A percentile compares a stretch with the other conserved stretches of the same genome.
These are phyloP conservation scores for Cyberlindnera petersonii DNA, from an alignment of 805 yeast genomes.

Conservation along the genomic window DNA sequence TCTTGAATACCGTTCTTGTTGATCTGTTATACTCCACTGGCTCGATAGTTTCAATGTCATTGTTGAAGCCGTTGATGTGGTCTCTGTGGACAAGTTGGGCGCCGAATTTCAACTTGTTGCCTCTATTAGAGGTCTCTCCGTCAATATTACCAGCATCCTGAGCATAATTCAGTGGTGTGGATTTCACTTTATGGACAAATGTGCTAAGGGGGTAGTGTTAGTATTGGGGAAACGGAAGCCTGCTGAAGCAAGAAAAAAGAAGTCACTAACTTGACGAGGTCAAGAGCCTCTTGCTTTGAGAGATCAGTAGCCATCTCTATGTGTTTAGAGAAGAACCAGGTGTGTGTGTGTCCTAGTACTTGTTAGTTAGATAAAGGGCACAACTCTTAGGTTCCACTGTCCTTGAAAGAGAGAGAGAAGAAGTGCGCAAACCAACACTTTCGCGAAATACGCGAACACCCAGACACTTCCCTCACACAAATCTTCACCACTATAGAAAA, in stretches of 20 bases:
- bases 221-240: too few relatives aligned
- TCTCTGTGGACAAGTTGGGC: slow-evolving; percentile 45
- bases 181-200: slow-evolving; percentile 19
- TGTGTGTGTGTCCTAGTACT: too few relatives aligned
- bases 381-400: too few relatives aligned
- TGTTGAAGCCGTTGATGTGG: slow-evolving; percentile 34
- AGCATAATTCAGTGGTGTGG: background rate
- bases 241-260: background rate
- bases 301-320: slow-evolving; percentile 6
- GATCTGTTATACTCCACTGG: slow-evolving; percentile 29
- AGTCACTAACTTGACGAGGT: slow-evolving; percentile 15
- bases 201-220: slow-evolving; percentile 5
- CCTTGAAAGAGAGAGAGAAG: background rate
- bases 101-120: slow-evolving; percentile 51
- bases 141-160: slow-evolving; percentile 19
- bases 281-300: slow-evolving; percentile 13
- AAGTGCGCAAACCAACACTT: background rate
- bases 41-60: slow-evolving; percentile 24
- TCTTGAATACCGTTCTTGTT: slow-evolving; percentile 30
- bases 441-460: slow-evolving; percentile 5
- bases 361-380: too few relatives aligned
- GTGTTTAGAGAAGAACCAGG: too few relatives aligned
- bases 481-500: slow-evolving; percentile 23
- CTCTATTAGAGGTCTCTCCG: slow-evolving; percentile 47
- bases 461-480: slow-evolving; percentile 4